Percentiles rank a stretch among this genome's conserved stretches.
phyloP scores from a whole-genome alignment of 1,284 basidiomycete genomes.

The Afroboletus lepidellus region DNA sequence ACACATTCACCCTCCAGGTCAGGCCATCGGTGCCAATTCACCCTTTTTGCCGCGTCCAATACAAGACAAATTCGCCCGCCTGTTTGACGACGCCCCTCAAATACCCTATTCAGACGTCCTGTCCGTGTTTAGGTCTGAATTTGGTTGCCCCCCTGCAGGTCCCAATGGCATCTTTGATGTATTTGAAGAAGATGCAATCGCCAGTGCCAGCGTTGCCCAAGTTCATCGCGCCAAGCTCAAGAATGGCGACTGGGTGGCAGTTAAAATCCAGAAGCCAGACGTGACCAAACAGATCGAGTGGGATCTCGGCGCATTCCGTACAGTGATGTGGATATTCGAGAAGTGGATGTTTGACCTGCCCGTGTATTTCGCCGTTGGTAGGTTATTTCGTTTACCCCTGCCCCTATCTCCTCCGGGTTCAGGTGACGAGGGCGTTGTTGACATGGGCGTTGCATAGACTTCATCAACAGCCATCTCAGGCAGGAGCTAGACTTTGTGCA shows the following conservation, averaged over 20 bases:
- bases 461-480: conserved; percentile 78
- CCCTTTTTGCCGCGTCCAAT: conserved; percentile 80
- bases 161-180: conserved; percentile 74
- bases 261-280: conserved; percentile 90
- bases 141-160: conserved; percentile 59
- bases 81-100: conserved; percentile 86
- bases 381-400: conserved; percentile 19
- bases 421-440: neutral
- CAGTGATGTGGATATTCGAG: conserved; percentile 75
- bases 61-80: conserved; percentile 74
- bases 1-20: conserved; percentile 40
- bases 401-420: neutral
- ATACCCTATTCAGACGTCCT: conserved; percentile 71
- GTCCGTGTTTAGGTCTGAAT: conserved; percentile 71
- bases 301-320: conserved; percentile 67
- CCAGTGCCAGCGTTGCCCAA: conserved; percentile 87
- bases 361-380: conserved; percentile 71
- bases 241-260: conserved; percentile 71
- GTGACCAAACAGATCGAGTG: conserved; percentile 83
- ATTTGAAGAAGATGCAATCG: conserved; percentile 73
- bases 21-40: conserved; percentile 82
- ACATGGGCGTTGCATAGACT: conserved; percentile 46
- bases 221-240: conserved; percentile 78
- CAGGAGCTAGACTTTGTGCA: conserved; percentile 78
- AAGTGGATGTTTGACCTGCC: conserved; percentile 75